These are phyloP conservation scores for Trichoderma sp. DNA, from an alignment of 2,329 filamentous ascomycete genomes.

Conservation along the genomic window DNA sequence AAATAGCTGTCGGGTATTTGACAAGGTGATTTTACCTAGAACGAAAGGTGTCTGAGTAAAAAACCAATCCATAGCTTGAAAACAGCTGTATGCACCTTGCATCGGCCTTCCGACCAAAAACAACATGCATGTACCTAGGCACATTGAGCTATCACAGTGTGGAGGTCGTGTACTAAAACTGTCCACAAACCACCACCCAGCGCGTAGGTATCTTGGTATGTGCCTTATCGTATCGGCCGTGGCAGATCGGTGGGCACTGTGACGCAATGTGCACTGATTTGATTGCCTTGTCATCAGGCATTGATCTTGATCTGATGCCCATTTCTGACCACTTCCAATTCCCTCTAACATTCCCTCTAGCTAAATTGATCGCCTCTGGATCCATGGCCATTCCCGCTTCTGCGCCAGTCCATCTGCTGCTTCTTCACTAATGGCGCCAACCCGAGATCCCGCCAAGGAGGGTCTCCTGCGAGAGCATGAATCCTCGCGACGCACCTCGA, in stretches of 20 bases:
- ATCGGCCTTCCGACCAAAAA: too few species aligned
- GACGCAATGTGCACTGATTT: background rate
- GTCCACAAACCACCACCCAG: too few species aligned
- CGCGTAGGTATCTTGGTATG: too few species aligned
- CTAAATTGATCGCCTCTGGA: background rate
- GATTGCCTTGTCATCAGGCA: background rate
- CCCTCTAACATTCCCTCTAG: background rate
- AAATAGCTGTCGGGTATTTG: too few species aligned
- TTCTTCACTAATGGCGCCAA: background rate
- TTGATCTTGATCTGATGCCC: background rate
- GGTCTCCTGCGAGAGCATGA: conserved; percentile 8
- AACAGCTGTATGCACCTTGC: too few species aligned
- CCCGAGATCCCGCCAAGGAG: conserved; percentile 17
- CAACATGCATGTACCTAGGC: too few species aligned
- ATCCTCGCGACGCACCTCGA: background rate
- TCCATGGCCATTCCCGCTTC: background rate
- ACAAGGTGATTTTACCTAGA: too few species aligned
- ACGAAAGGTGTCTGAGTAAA: too few species aligned
- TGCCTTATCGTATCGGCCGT: background rate
- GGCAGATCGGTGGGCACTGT: background rate
- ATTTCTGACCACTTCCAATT: background rate
- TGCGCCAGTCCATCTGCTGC: background rate
- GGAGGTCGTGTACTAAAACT: too few species aligned
- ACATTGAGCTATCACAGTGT: too few species aligned
- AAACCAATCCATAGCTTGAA: too few species aligned